Conservation (phyloP, 805 yeast genomes). For the Yarrowia bubula region DNA sequence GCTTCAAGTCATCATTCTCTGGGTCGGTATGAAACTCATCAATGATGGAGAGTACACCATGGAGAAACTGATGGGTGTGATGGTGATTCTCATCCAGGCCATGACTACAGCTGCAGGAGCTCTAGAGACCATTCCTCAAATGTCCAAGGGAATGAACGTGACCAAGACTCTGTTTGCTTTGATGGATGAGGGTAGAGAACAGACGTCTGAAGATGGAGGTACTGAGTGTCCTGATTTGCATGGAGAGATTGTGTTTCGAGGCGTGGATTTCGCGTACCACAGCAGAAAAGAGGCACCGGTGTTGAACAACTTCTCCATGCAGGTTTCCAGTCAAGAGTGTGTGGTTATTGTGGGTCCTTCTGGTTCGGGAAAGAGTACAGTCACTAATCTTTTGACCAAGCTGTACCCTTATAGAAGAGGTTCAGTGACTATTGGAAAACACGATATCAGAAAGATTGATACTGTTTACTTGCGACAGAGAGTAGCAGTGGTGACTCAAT, state of each 20-base stretch:
- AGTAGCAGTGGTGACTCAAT: conserved; percentile 74
- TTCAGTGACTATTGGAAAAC: conserved; percentile 46
- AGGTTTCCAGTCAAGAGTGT: conserved; percentile 48
- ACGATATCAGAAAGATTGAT: conserved; percentile 49
- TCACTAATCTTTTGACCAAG: conserved; percentile 55
- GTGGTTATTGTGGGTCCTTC: conserved; percentile 79
- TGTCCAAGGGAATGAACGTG: conserved; percentile 62
- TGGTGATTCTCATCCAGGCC: conserved; percentile 71
- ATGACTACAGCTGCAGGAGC: conserved; percentile 60
- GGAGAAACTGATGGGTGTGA: conserved; percentile 62
- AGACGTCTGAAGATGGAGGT: neutral
- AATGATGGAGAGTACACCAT: conserved; percentile 54
- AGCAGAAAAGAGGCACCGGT: conserved; percentile 32
- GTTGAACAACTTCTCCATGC: conserved; percentile 47
- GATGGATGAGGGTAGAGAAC: neutral
- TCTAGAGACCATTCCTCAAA: conserved; percentile 69
- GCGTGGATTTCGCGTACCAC: conserved; percentile 46
- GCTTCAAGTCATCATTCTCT: conserved; percentile 72
- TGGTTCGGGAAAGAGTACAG: conserved; percentile 89
- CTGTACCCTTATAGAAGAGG: conserved; percentile 48
- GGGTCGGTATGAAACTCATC: conserved; percentile 75
- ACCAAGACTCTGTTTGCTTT: conserved; percentile 15
- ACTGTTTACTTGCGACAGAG: conserved; percentile 49
- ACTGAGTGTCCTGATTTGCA: neutral
- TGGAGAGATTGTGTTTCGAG: conserved; percentile 42